Base-by-base conservation (phyloP, 805 yeast species). In the Candida michaelii region DNA sequence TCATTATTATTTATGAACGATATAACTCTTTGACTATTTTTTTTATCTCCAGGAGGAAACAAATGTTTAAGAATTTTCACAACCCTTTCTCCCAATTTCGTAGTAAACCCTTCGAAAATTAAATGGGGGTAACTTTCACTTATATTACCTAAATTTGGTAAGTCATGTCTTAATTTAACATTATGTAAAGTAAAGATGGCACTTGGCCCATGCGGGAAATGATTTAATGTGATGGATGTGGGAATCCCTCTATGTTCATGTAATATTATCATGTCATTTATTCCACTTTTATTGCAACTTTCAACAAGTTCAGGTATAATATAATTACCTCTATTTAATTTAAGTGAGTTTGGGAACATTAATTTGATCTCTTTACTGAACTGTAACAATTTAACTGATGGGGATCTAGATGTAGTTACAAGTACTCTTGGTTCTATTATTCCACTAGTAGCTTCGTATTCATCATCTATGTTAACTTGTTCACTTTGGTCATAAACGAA, bases 231-330 rank as follows among this genome's bases (percentile, higher is more conserved):
- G 46, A 93, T 57, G 1, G 97, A 87, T 0, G 97, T 90, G 40
- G 99, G 99, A 0, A 88, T 91, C 78, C 99, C 99, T 66, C 99
- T 77, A 65, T 93, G 99, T 61, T 93, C 99, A 61, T 93, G 98
- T 16, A 93, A 66, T 3, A 93, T 76, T 17, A 93, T 71, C 52
- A 93, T 66, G 61, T 93, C 99, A 1, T 93, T 83, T 8, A 91
- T 80, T 13, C 85, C 86, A 0, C 91, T 81, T 40, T 83, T 69
- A 45, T 85, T 78, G 64, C 97, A 89, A 1, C 96, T 88, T 36
- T 82, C 79, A 3, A 89, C 95, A 35, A 93, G 67, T 39, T 85
- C 83, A 1, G 96, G 84, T 73, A 93, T 79, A 42, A 93, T 77
- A 46, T 90, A 84, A 54, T 83, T 87, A 76, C 99, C 99, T 70